Evolutionary conservation across 345 rosid genomes (phyloP), one percentile per base, ranked within the genome.

Genomic region (Erysimum cheiranthoides): DNA sequence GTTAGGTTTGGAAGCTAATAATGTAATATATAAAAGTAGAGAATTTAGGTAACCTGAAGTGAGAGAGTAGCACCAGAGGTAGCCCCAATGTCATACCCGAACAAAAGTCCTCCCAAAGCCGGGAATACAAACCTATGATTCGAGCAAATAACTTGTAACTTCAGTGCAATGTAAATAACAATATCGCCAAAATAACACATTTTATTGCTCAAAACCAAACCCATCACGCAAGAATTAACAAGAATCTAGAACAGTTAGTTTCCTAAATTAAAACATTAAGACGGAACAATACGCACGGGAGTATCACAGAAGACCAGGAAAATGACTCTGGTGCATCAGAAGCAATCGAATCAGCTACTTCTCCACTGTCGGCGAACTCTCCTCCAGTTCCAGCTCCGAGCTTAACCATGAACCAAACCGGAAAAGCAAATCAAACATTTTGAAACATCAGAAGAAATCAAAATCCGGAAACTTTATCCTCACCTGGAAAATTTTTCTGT

Each of bases 71-170:
- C 97, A 57, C 99, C 97, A 9, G 97, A 92, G 38, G 97, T 95
- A 49, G 99, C 98, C 60, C 97, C 98, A 76, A 94, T 94, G 82
- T 94, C 98, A 79, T 94, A 92, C 17, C 98, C 98, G 60, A 94
- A 92, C 62, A 92, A 86, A 57, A 94, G 73, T 35, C 96, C 98
- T 67, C 96, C 97, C 73, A 92, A 77, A 34, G 97, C 97, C 32
- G 98, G 98, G 78, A 92, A 94, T 71, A 92, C 25, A 83, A 94
- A 92, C 84, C 98, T 94, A 80, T 73, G 70, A 66, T 71, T 32
- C 42, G 35, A 77, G 65, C 49, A 80, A 14, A 61, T 18, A 0
- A 42, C 51, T 71, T 40, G 62, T 38, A 70, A n/a, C 46, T 68
- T 68, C 36, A 35, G 25, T 34, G 60, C 47, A 61, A 62, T 30